phyloP scores from a whole-genome alignment of 345 rosid genomes.

The Lepidium sativum region DNA sequence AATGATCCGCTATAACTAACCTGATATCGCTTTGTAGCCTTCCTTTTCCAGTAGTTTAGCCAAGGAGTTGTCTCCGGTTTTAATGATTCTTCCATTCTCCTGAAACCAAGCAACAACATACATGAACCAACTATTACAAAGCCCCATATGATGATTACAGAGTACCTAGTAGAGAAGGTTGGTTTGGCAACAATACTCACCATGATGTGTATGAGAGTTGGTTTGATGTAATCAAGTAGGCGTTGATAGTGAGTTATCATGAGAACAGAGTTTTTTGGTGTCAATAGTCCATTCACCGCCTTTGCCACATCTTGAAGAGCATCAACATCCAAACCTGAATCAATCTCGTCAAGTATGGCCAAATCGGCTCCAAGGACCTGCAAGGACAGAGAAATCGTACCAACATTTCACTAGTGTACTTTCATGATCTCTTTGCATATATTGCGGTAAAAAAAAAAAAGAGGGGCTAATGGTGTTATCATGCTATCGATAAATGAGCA shows the following conservation, averaged over 20 bases:
- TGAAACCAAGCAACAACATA: conserved; percentile 27
- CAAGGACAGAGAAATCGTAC: not conserved
- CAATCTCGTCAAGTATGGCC: conserved; percentile 93
- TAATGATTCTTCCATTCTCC: conserved; percentile 85
- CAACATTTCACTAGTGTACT: not conserved
- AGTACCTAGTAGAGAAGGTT: not conserved
- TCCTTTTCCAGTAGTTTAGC: conserved; percentile 71
- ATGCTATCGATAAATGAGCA: not conserved
- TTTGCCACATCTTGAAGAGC: conserved; percentile 88
- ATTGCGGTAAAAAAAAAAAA: not conserved
- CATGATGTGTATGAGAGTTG: conserved; percentile 76
- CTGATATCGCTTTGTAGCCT: conserved; percentile 71
- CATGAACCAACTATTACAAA: not conserved
- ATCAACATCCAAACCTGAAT: conserved; percentile 94
- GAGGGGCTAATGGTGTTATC: not conserved
- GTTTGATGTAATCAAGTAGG: conserved; percentile 71
- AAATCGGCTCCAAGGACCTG: conserved; percentile 90
- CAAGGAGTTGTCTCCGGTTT: conserved; percentile 69
- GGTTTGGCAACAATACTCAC: conserved; percentile 34
- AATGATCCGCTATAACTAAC: conserved; percentile 12
- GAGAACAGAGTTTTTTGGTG: conserved; percentile 72
- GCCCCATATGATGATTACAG: not conserved
- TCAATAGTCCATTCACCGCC: conserved; percentile 86
- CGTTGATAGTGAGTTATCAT: conserved; percentile 92
- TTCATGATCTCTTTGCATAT: not conserved